Conservation (phyloP, 805 yeast species). For the Barnettozyma wickerhamii region DNA sequence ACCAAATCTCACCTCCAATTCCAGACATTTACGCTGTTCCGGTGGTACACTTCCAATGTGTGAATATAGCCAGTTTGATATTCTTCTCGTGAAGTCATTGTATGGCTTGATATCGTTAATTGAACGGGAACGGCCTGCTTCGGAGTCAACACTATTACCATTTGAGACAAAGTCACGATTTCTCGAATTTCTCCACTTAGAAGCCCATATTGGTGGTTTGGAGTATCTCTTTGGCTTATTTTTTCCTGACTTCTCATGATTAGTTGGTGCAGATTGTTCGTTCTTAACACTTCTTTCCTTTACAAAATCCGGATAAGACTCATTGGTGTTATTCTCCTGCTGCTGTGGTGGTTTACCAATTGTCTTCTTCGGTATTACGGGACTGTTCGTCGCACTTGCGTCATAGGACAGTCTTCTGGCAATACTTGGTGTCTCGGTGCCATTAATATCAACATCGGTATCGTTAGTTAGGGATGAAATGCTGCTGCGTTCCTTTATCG, state of each 20-base stretch:
- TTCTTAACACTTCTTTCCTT: slow-evolving; percentile 1
- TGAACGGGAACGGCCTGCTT: slow-evolving; percentile 24
- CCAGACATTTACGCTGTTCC: slow-evolving; percentile 49
- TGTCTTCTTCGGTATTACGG: slow-evolving; percentile 20
- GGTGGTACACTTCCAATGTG: slow-evolving; percentile 63
- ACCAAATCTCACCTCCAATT: slow-evolving; percentile 74
- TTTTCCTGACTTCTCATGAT: not conserved
- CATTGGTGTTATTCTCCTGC: no score
- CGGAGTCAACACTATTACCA: not conserved
- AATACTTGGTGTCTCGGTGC: slow-evolving; percentile 34
- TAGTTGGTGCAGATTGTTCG: slow-evolving; percentile 7
- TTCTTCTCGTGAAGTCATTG: slow-evolving; percentile 74
- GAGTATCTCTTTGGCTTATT: slow-evolving; percentile 58
- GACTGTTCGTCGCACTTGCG: slow-evolving; percentile 23
- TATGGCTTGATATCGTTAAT: slow-evolving; percentile 74
- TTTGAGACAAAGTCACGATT: slow-evolving; percentile 1
- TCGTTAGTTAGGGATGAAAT: slow-evolving; percentile 38
- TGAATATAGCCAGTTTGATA: slow-evolving; percentile 88
- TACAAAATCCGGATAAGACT: slow-evolving; percentile 8
- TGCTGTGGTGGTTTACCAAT: slow-evolving; percentile 12
- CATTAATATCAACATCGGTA: slow-evolving; percentile 40
- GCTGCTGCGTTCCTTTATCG: slow-evolving; percentile 19
- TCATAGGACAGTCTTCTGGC: slow-evolving; percentile 28
- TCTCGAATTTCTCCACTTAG: slow-evolving; percentile 43
- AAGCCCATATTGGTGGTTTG: slow-evolving; percentile 81